These are phyloP conservation scores for Arthrobotrys megalospora DNA, from an alignment of 2,329 filamentous ascomycete species.

Conservation along the genomic window DNA sequence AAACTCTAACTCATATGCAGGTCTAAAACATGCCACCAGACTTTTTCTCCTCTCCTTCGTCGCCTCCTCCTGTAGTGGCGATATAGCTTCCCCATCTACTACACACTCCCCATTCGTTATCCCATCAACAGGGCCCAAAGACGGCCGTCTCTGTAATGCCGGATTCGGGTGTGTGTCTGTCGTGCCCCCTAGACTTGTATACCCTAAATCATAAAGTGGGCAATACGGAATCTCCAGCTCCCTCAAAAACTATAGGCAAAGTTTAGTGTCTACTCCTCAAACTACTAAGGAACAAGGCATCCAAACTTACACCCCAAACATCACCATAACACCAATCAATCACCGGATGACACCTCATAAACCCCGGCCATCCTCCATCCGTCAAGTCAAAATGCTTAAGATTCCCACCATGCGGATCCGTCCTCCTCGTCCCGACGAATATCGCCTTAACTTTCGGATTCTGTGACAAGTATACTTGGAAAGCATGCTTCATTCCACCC, in stretches of 20 bases:
- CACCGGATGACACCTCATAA: slow-evolving; percentile 94
- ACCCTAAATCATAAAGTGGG: slow-evolving; percentile 86
- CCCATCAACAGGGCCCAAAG: slow-evolving; percentile 39
- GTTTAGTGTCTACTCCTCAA: slow-evolving; percentile 32
- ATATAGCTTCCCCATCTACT: slow-evolving; percentile 9
- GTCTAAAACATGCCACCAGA: slow-evolving; percentile 72
- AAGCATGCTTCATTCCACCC: slow-evolving; percentile 80
- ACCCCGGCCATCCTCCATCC: slow-evolving; percentile 88
- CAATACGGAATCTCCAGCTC: slow-evolving; percentile 87
- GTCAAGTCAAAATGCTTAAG: slow-evolving; percentile 88
- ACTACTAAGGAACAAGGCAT: slow-evolving; percentile 23
- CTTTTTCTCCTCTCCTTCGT: slow-evolving; percentile 63
- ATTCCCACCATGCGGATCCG: slow-evolving; percentile 87
- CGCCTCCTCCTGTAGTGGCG: slow-evolving; percentile 64
- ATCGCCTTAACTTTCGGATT: slow-evolving; percentile 79
- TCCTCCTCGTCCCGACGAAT: slow-evolving; percentile 88
- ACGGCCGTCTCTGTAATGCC: slow-evolving; percentile 70
- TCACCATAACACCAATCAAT: slow-evolving; percentile 98
- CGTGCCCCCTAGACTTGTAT: slow-evolving; percentile 91
- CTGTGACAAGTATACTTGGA: slow-evolving; percentile 81
- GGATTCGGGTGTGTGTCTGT: slow-evolving; percentile 93
- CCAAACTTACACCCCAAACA: slow-evolving; percentile 85
- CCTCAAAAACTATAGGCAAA: slow-evolving; percentile 78
- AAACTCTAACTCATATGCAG: slow-evolving; percentile 82
- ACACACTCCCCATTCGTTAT: slow-evolving; percentile 46